A percentile compares a stretch with the other conserved stretches of the same genome.
These are phyloP conservation scores for Solanum appendiculatum DNA, from an alignment of 257 asterid species.

Conservation along the genomic window DNA sequence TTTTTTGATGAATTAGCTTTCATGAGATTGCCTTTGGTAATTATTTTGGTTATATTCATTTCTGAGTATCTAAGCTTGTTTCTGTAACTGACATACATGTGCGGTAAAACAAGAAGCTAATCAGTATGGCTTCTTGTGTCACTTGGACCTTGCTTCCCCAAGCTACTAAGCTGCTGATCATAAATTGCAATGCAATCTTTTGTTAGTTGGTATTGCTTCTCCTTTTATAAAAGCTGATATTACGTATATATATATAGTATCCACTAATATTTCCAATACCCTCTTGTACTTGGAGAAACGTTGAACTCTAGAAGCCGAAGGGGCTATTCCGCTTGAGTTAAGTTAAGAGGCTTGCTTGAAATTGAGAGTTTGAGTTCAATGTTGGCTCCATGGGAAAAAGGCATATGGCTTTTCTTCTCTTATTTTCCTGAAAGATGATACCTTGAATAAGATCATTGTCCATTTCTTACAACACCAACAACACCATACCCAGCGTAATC, in stretches of 20 bases:
- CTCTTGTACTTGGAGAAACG: background rate
- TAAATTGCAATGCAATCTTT: background rate
- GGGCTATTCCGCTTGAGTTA: background rate
- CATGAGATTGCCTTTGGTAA: background rate
- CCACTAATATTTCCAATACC: background rate
- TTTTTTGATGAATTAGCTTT: background rate
- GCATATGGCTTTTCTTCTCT: background rate
- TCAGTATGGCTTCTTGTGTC: background rate
- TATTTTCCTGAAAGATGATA: background rate
- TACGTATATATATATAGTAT: background rate
- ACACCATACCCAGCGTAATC: background rate
- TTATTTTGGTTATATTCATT: background rate
- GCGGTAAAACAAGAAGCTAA: background rate
- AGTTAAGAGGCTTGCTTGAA: background rate
- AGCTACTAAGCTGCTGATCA: background rate
- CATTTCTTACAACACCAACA: background rate
- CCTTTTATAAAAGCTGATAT: background rate
- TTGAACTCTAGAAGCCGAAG: background rate
- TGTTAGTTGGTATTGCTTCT: background rate
- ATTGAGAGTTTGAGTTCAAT: background rate
- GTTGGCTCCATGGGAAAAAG: background rate
- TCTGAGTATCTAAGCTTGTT: background rate
- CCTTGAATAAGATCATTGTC: background rate
- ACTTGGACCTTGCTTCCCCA: too few species aligned
- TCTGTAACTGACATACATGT: background rate